Percentiles rank a stretch among this genome's conserved stretches.
phyloP scores from a whole-genome alignment of 164 flowering plant genomes.

The Cinnamomum micranthum region DNA sequence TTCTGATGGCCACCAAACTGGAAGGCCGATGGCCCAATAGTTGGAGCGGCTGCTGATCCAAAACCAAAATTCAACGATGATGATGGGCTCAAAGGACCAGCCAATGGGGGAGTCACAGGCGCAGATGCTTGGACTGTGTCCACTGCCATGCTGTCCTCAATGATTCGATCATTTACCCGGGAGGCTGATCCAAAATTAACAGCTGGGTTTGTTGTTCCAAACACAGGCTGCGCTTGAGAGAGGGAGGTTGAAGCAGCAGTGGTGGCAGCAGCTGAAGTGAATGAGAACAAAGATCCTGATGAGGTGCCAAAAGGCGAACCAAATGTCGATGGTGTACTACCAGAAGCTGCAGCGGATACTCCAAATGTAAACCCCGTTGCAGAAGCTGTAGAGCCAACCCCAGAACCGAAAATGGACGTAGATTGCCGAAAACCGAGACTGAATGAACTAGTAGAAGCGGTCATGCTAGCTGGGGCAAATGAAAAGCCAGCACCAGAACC shows the following conservation, averaged over 20 bases:
- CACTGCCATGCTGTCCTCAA: slow-evolving; percentile 95
- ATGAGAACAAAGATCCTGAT: background rate
- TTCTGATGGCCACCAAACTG: slow-evolving; percentile 58
- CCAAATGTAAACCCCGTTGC: slow-evolving; percentile 45
- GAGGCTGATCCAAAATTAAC: slow-evolving; percentile 36
- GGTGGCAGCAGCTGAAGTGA: slow-evolving; percentile 17
- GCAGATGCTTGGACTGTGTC: slow-evolving; percentile 55
- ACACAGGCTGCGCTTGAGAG: slow-evolving; percentile 27
- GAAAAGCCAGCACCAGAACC: slow-evolving; percentile 1
- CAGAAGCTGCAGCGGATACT: slow-evolving; percentile 30
- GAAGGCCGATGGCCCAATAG: slow-evolving; percentile 36
- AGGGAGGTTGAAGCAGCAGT: slow-evolving; percentile 20
- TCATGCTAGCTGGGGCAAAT: background rate
- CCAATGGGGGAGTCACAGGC: slow-evolving; percentile 30
- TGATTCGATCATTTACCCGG: slow-evolving; percentile 48
- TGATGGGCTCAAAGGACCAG: slow-evolving; percentile 36
- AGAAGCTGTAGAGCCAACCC: slow-evolving; percentile 8
- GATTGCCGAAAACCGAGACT: slow-evolving; percentile 3
- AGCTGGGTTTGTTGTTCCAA: slow-evolving; percentile 32
- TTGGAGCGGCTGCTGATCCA: slow-evolving; percentile 31
- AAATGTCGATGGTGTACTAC: slow-evolving; percentile 26
- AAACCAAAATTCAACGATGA: slow-evolving; percentile 39
- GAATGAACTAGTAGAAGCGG: background rate
- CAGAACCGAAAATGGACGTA: background rate
- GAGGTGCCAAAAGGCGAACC: slow-evolving; percentile 29